Percentiles rank a stretch among this genome's conserved stretches.
Conservation (phyloP, 2,329 filamentous ascomycete genomes). For the Scedosporium dehoogii region DNA sequence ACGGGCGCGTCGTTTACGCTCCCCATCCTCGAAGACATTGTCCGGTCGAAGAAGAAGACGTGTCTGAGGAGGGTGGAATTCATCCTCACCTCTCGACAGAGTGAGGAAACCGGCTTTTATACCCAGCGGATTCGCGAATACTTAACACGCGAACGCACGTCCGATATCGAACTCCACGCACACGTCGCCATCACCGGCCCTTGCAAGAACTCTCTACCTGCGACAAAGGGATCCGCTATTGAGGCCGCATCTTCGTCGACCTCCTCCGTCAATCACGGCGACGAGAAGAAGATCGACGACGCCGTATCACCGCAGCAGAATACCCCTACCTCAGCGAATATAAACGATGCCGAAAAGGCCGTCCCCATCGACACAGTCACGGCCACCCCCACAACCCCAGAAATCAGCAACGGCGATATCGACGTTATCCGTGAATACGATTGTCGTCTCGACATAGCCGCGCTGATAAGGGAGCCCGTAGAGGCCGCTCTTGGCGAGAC, state of each 20-base stretch:
- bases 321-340: background rate
- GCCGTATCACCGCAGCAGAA: background rate
- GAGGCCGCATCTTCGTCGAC: background rate
- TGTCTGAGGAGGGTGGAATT: slow-evolving; percentile 46
- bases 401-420: background rate
- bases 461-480: slow-evolving; percentile 41
- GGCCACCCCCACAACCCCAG: background rate
- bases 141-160: slow-evolving; percentile 28
- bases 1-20: slow-evolving; percentile 54
- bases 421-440: slow-evolving; percentile 33
- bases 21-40: slow-evolving; percentile 46
- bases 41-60: slow-evolving; percentile 27
- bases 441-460: slow-evolving; percentile 38
- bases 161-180: slow-evolving; percentile 36
- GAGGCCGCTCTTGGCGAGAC: slow-evolving; percentile 51
- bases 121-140: slow-evolving; percentile 36
- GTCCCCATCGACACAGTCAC: background rate
- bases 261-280: background rate
- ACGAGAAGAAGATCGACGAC: background rate
- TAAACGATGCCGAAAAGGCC: slow-evolving; percentile 5
- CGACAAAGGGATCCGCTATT: background rate
- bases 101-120: slow-evolving; percentile 47
- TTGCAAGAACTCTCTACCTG: background rate
- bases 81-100: slow-evolving; percentile 38
- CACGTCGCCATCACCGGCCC: slow-evolving; percentile 42